Base-by-base conservation (phyloP, 768 basidiomycete genomes). In the Xerocomus spinulosus region DNA sequence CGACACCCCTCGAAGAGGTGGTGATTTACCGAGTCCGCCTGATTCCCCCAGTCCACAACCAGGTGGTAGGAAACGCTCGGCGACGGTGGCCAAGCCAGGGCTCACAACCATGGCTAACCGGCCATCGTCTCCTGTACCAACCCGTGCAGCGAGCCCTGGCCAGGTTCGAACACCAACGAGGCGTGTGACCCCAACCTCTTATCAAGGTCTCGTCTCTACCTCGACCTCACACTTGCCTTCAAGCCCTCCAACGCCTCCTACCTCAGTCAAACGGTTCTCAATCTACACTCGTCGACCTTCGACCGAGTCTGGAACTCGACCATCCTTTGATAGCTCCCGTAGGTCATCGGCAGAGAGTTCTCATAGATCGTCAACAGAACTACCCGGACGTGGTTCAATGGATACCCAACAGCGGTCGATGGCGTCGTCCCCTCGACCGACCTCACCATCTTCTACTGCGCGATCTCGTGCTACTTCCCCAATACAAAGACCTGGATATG, bases 201-300 rank as follows among this genome's bases (percentile, higher is more conserved):
- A 53, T 43, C 73, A 75, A 49, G 72, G 73, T 24, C 56, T 75
- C 17, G 61, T 70, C 6, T 79, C 82, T 2, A 56, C 73, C 5
- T 81, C 82, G 4, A 64, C 77, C 3, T 74, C 79, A 2, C 75
- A 78, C 53, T 67, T 80, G 42, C 76, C 77, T n/a, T 64, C 75
- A 17, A 51, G 42, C 39, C 52, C 65, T 10, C 54, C 62, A 9
- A 58, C 57, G 29, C 56, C 73, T 12, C 61, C 70, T 4, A 48
- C 62, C 21, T 43, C 62, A 40, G 59, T 59, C 30, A 62, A 66
- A 24, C 58, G 63, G 46, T 53, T 62, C 14, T 67, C 63, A 15
- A 32, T 63, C 14, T 53, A 64, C 23, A 26, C 56, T 14, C 47
- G 49, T 44, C 55, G 63, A 33, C 53, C 55, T 15, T 51, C 50